phyloP scores from a whole-genome alignment of 1,284 basidiomycete genomes.

The Paramarasmius palmivorus region DNA sequence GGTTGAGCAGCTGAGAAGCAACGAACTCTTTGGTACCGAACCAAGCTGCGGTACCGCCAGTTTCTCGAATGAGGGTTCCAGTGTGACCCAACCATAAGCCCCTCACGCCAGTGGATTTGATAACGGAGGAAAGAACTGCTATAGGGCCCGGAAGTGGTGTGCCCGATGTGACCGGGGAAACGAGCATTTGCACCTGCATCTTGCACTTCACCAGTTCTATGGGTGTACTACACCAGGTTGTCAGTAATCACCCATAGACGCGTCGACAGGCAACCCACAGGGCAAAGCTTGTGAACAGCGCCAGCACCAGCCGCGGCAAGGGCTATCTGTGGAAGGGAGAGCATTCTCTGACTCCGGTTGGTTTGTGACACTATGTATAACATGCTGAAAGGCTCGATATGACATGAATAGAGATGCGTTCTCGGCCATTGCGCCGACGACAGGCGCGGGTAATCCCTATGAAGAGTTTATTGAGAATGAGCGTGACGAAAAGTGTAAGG shows the following conservation, averaged over 20 bases:
- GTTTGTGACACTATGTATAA: constrained; percentile 43
- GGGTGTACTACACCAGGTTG: constrained; percentile 66
- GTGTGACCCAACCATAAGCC: constrained; percentile 97
- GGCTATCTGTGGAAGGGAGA: constrained; percentile 71
- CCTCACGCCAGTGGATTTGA: constrained; percentile 64
- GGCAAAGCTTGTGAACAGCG: constrained; percentile 80
- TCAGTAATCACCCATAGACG: background rate
- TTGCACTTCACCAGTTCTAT: constrained; percentile 97
- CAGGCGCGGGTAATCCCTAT: constrained; percentile 90
- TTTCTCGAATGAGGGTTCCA: constrained; percentile 93
- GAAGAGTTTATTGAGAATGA: background rate
- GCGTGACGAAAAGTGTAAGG: background rate
- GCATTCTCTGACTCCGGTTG: constrained; percentile 18
- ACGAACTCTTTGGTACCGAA: constrained; percentile 87
- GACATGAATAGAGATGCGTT: constrained; percentile 89
- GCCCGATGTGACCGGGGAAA: constrained; percentile 35
- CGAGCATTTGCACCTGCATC: constrained; percentile 94
- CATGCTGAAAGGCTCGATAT: constrained; percentile 82
- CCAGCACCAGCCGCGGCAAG: constrained; percentile 88
- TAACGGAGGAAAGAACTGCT: constrained; percentile 13
- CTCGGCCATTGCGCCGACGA: constrained; percentile 91
- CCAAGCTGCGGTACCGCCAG: constrained; percentile 91
- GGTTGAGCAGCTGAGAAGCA: constrained; percentile 57
- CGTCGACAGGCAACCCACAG: constrained; percentile 52
- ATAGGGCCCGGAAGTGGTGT: constrained; percentile 21